Base-by-base conservation (phyloP, 345 rosid species). In the Aurinia saxatilis region DNA sequence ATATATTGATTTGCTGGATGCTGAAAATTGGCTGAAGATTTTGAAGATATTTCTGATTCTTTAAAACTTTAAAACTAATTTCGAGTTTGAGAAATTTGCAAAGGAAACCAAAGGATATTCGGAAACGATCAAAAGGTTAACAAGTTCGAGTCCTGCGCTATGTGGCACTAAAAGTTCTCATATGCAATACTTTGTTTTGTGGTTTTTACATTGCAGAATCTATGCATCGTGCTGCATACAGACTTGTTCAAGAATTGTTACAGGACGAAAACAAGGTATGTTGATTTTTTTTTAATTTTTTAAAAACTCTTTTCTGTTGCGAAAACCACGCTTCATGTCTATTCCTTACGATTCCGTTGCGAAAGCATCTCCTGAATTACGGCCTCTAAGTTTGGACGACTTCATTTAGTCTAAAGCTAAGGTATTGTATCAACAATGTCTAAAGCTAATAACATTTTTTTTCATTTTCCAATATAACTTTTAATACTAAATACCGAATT, bases 41-140 rank as follows among this genome's bases (percentile, higher is more conserved):
- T 73, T 95, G 71, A 79, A 65, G 64, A 85, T 95, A 70, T 78
- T 88, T 71, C 95, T 95, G 33, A 69, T 75, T 41, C 82, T 60
- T 38, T 96, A 95, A 74, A 86, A 70, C 74, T 59, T 93, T 53
- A 86, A 77, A 62, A 8, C 79, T 14, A 78, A 60, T 68, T 90
- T 95, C 62, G 61, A 78, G 59, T 78, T 70, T 60, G 77, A 84
- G 34, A 75, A 80, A 70, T 95, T 95, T 55, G 99, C 97, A 59
- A 80, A 70, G 68, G 87, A 70, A 47, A 88, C 97, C 6, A 95
- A 88, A 60, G 99, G 99, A 65, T 95, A 95, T 69, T 95, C 97
- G 99, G 99, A 44, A 95, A 97, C 68, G 99, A 95, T 81, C 78
- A 90, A 51, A 95, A 95, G 99, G 99, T 93, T 74, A 52, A 52